A percentile compares a stretch with the other conserved stretches of the same genome.
phyloP scores from a whole-genome alignment of 768 basidiomycete species.

The Sporobolomyces roseus region DNA sequence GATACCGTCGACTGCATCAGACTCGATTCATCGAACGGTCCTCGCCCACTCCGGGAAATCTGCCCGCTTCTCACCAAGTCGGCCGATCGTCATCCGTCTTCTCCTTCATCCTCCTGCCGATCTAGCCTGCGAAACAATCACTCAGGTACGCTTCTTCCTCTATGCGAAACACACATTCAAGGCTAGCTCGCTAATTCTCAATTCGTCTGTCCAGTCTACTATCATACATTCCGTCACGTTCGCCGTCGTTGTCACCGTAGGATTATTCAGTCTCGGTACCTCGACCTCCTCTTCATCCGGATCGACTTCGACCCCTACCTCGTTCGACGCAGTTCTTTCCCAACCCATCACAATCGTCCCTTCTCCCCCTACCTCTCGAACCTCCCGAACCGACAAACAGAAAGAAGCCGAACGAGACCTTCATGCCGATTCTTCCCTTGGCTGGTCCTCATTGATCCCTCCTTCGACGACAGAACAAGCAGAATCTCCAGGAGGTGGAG shows the following conservation, averaged over 20 bases:
- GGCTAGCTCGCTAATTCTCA: not conserved
- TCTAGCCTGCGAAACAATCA: constrained; percentile 51
- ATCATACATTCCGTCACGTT: constrained; percentile 80
- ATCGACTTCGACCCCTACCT: constrained; percentile 4
- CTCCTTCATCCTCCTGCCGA: constrained; percentile 58
- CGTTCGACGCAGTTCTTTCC: not conserved
- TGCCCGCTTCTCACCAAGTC: constrained; percentile 77
- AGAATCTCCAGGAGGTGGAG: constrained; percentile 19
- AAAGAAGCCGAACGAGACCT: constrained; percentile 15
- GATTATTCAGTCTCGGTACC: constrained; percentile 15
- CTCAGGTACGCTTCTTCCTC: constrained; percentile 40
- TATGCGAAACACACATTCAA: too few species aligned
- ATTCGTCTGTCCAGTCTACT: constrained; percentile 59
- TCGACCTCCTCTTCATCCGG: constrained; percentile 10
- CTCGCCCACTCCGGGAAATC: constrained; percentile 85
- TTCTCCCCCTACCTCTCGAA: not conserved
- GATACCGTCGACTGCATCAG: not conserved
- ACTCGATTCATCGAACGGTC: constrained; percentile 9
- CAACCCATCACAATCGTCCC: not conserved
- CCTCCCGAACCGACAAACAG: constrained; percentile 29
- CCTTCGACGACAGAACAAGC: not conserved
- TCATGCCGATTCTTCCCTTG: too few species aligned
- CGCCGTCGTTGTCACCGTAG: constrained; percentile 57
- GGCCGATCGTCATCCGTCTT: constrained; percentile 71
- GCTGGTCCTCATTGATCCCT: not conserved